Evolutionary conservation across 768 basidiomycete species (phyloP), one percentile per base, ranked within the genome.

Genomic region (Rhizopogon rudus): DNA sequence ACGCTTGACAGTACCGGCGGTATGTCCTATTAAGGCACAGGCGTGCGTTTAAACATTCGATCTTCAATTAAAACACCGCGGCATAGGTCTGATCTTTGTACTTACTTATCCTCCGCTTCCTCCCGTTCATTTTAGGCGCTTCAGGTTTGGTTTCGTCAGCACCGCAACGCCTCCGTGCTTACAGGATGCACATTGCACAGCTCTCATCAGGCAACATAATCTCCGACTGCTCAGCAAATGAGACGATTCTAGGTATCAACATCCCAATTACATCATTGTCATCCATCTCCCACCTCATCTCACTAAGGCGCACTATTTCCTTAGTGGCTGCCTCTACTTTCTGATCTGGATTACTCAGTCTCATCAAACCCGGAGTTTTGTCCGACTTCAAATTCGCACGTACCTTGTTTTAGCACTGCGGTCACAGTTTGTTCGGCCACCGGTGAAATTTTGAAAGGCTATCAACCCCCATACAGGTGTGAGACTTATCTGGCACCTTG

Each of bases 1-100:
- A 70, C 68, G 70, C 61, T 61, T 67, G 68, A 57, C 66, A 59
- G 62, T 71, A 57, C 68, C 68, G 68, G 65, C 68, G 68, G 68
- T 53, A 70, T 61, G 54, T 70, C 65, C 59, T 59, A 60, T 65
- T 68, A 57, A 67, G 66, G 64, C 40, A 68, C 68, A 40, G 52
- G 61, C 70, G 70, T 70, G 68, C 6, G 1, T 25, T 37, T 10
- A 57, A 25, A 59, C 55, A 53, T 44, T 60, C 59, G 57, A 60
- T 39, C 56, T 41, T 54, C 54, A 56, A 46, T 56, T 31, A 33
- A 60, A 58, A 61, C 48, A 22, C 68, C 41, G 70, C 70, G 68
- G 60, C 48, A 53, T 12, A 37, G 35, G 35, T 37, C 35, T 13
- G 10, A 13, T 5, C 35, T 13, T 37, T 12, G 35, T 37, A 33